A percentile compares a stretch with the other conserved stretches of the same genome.
Evolutionary conservation across 164 flowering plant species (phyloP).

Genomic region (Litsea cubeba): DNA sequence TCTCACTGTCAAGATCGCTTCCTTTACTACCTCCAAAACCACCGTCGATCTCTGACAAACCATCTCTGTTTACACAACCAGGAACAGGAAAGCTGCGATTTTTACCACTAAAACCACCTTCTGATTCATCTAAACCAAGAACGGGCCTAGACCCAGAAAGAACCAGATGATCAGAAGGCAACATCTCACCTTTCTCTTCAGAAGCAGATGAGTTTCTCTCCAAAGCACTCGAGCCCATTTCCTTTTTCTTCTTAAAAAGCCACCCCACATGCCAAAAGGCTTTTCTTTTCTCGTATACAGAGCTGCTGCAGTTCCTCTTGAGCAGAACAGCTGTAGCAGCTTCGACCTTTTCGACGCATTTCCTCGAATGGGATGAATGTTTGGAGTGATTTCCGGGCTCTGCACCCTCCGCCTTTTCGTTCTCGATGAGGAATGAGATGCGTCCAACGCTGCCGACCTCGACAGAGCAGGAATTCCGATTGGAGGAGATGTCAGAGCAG

Average conservation of each 20-base stretch:
- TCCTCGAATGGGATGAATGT: conserved; percentile 9
- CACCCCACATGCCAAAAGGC: conserved; percentile 25
- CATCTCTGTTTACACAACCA: background rate
- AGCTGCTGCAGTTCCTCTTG: conserved; percentile 56
- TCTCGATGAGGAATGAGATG: conserved; percentile 72
- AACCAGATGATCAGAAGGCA: conserved; percentile 31
- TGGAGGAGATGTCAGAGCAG: conserved; percentile 56
- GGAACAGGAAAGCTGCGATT: background rate
- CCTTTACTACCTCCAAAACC: conserved; percentile 20
- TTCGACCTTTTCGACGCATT: conserved; percentile 24
- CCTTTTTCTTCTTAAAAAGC: conserved; percentile 4
- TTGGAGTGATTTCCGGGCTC: conserved; percentile 7
- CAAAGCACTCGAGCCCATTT: background rate
- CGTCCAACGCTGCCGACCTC: conserved; percentile 73
- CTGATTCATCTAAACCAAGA: conserved; percentile 37
- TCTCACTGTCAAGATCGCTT: conserved; percentile 6
- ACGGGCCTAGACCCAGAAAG: conserved; percentile 53
- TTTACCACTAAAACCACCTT: conserved; percentile 27
- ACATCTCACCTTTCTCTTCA: conserved; percentile 35
- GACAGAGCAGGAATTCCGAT: conserved; percentile 39
- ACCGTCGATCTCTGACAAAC: background rate
- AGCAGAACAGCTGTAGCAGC: conserved; percentile 35
- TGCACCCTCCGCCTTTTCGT: conserved; percentile 24
- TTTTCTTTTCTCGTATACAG: conserved; percentile 43
- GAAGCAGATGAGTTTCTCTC: conserved; percentile 13